phyloP scores from a whole-genome alignment of 164 flowering plant genomes.

The Vitis labrusca region DNA sequence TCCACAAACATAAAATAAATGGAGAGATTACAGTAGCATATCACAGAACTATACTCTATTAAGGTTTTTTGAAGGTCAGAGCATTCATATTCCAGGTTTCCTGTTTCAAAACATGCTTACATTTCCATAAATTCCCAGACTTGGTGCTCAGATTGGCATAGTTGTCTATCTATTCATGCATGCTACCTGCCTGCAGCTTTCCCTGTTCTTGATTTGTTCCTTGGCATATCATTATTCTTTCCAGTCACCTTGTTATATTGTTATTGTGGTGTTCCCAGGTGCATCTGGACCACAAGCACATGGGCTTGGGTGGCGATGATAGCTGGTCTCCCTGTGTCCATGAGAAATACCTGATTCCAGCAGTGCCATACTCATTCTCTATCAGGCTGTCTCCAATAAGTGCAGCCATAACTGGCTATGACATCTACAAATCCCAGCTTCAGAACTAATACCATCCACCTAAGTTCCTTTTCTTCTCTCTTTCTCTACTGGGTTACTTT shows the following conservation, averaged over 20 bases:
- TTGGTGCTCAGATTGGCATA: too few species aligned
- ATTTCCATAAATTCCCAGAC: too few species aligned
- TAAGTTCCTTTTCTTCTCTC: too few species aligned
- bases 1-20: too few species aligned
- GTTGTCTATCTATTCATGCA: too few species aligned
- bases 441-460: slow-evolving; percentile 10
- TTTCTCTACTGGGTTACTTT: too few species aligned
- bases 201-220: not conserved
- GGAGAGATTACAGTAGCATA: too few species aligned
- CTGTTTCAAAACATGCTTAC: too few species aligned
- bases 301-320: slow-evolving; percentile 99
- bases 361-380: slow-evolving; percentile 77
- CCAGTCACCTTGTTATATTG: not conserved
- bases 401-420: slow-evolving; percentile 41
- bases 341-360: slow-evolving; percentile 69
- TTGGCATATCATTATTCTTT: not conserved
- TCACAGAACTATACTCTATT: too few species aligned
- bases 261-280: slow-evolving; percentile 48
- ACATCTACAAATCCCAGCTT: slow-evolving; percentile 58
- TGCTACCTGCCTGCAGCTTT: not conserved
- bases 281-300: slow-evolving; percentile 97
- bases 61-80: too few species aligned
- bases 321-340: slow-evolving; percentile 97
- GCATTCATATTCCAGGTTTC: too few species aligned
- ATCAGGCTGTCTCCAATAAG: slow-evolving; percentile 63